Base-by-base conservation (phyloP, 2,329 filamentous ascomycete species). In the Aspergillus versicolor region DNA sequence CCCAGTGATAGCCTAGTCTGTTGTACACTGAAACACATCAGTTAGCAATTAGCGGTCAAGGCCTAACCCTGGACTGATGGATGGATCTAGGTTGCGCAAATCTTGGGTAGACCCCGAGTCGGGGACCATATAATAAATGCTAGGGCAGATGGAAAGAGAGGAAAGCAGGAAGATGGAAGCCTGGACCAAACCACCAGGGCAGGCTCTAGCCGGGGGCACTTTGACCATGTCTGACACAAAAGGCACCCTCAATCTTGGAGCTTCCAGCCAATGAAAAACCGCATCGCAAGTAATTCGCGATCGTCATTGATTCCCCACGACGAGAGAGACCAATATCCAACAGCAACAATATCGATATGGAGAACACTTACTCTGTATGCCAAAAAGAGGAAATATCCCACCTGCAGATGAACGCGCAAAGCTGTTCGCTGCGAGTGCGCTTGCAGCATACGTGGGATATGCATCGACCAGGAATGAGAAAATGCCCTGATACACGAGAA, bases 401-500 rank as follows among this genome's bases (percentile, higher is more conserved):
- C 88, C 92, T 77, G 34, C 95, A 94, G 19, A 82, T 80, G 88
- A 91, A 52, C 92, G 83, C 56, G 89, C 84, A 71, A 94, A 90
- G 46, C 88, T 88, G 67, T 96, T 94, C 44, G 91, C 91, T 12
- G 92, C 91, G 72, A 96, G 81, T 4, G 91, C 91, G 57, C 76
- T 79, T 13, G 78, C 78, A 17, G 77, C 76, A 65, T 77, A 79
- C 17, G 75, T 67, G 3, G 77, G 77, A 67, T 78, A 80, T 13
- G 76, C 77, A 67, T 88, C 84, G 11, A 93, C 91, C 62, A 95
- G 78, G 76, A 95, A 96, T 12, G 91, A 95, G 73, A 96, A 96
- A 63, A 95, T 85, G 52, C 91, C 91, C 56, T 85, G 88, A 74
- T 91, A 97, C 30, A 89, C 85, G 57, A 95, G 83, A 59, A 96